A percentile compares a stretch with the other conserved stretches of the same genome.
Evolutionary conservation across 306 rosid species (phyloP).

Genomic region (Dalbergia cultrata): DNA sequence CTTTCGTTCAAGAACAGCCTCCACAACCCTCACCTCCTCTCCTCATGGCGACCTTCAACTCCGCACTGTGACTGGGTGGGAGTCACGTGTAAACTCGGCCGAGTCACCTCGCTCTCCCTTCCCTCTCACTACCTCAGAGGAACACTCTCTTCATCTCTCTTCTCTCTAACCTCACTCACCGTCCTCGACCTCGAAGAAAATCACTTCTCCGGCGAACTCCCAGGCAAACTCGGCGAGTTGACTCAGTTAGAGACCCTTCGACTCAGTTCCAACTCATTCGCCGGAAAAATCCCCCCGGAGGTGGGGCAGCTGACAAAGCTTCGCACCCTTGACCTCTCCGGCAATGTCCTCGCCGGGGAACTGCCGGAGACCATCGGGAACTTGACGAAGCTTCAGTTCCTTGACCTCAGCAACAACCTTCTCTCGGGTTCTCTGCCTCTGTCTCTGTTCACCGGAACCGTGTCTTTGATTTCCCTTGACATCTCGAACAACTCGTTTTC

Average conservation of each 20-base stretch:
- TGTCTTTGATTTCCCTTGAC: conserved; percentile 74
- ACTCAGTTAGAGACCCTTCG: conserved; percentile 58
- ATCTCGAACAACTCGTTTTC: conserved; percentile 86
- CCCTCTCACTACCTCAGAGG: conserved; percentile 63
- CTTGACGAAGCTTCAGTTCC: conserved; percentile 63
- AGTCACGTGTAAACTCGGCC: conserved; percentile 73
- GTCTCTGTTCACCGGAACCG: conserved; percentile 62
- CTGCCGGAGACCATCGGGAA: conserved; percentile 74
- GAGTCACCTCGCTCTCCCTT: conserved; percentile 72
- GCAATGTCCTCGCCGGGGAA: conserved; percentile 68
- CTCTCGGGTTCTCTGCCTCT: conserved; percentile 81
- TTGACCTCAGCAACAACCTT: conserved; percentile 79
- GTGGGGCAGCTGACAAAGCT: conserved; percentile 58
- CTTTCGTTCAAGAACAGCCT: conserved; percentile 73
- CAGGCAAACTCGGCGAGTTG: conserved; percentile 56
- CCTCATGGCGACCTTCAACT: conserved; percentile 65
- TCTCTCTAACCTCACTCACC: conserved; percentile 60
- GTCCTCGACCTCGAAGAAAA: conserved; percentile 77
- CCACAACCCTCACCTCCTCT: conserved; percentile 55
- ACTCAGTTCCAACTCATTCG: conserved; percentile 66
- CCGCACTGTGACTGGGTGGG: conserved; percentile 85
- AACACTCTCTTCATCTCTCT: conserved; percentile 56
- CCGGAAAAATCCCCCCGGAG: conserved; percentile 70
- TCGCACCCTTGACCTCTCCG: conserved; percentile 71
- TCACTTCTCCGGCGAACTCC: conserved; percentile 65